Evolutionary conservation across 345 rosid genomes (phyloP), one percentile per base, ranked within the genome.

Genomic region (Lagerstroemia speciosa): DNA sequence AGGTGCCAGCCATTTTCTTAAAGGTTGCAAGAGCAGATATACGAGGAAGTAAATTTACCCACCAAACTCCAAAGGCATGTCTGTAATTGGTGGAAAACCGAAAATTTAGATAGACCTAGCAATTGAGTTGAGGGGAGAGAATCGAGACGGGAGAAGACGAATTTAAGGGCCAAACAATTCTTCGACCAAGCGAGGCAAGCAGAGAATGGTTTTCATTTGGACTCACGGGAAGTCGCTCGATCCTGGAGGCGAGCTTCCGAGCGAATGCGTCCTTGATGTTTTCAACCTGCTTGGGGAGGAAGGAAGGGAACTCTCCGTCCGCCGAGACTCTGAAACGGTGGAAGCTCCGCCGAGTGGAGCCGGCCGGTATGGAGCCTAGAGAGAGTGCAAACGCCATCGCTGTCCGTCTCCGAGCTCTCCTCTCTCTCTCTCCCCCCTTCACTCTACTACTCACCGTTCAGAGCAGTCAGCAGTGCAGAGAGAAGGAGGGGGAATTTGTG

Each of bases 221-320:
- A 30, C 71, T 52, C 30, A 86, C 91, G n/a, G 89, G 87, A 8
- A 88, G 81, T 65, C 91, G 82, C 71, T 83, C 72, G 68, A 88
- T 84, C 72, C 88, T 74, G 17, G 85, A 16, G 58, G 94, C 94
- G 34, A 88, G 86, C 70, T 73, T 82, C 67, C 86, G 78, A 32
- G 94, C 91, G 46, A 67, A 83, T 0, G 79, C 36, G 69, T 84
- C 88, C 72, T 82, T 81, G 72, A 88, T 80, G 33, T 82, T 72
- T 45, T 82, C 80, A 16, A 86, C 83, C 74, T 88, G 73, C 67
- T 76, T 84, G 24, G 89, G 94, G 5, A 88, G 80, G 72, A 88
- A 86, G 17, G 89, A 50, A 76, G 91, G 91, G 62, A 84, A 84
- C 65, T 48, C 45, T 36, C 8, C 46, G 48, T 67, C 66, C 2